phyloP scores from a whole-genome alignment of 176 grass and related monocot species.

The Eremochloa ophiuroides region DNA sequence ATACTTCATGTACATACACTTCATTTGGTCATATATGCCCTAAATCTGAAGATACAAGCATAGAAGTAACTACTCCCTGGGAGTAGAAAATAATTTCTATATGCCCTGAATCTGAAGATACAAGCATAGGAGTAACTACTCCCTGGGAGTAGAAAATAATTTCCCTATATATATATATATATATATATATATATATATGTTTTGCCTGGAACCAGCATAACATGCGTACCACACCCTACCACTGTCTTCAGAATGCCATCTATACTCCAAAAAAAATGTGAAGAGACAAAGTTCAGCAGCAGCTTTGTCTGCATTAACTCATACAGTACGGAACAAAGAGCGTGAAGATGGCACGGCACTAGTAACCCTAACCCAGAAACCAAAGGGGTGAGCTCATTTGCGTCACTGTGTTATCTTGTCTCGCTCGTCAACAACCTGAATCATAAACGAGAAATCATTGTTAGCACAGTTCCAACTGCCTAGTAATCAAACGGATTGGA shows the following conservation, averaged over 20 bases:
- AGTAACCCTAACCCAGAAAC: neutral
- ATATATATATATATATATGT: no score
- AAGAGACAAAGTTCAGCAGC: neutral
- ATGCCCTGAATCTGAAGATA: no score
- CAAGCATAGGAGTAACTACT: no score
- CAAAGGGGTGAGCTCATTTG: neutral
- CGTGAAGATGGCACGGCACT: neutral
- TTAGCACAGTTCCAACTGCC: neutral
- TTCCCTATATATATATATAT: no score
- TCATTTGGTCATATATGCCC: no score
- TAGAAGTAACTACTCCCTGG: no score
- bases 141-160: no score
- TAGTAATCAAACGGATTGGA: neutral
- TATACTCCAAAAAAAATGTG: neutral
- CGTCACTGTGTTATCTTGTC: neutral
- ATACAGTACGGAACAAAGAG: neutral
- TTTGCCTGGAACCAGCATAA: neutral
- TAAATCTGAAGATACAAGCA: no score
- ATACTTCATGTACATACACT: no score
- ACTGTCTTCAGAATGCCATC: neutral
- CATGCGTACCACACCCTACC: neutral
- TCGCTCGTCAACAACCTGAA: neutral
- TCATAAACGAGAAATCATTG: neutral
- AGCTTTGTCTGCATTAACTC: neutral
- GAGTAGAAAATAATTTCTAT: no score